Conservation (phyloP, 108 stramenopile genomes). For the Seminavis robusta region DNA sequence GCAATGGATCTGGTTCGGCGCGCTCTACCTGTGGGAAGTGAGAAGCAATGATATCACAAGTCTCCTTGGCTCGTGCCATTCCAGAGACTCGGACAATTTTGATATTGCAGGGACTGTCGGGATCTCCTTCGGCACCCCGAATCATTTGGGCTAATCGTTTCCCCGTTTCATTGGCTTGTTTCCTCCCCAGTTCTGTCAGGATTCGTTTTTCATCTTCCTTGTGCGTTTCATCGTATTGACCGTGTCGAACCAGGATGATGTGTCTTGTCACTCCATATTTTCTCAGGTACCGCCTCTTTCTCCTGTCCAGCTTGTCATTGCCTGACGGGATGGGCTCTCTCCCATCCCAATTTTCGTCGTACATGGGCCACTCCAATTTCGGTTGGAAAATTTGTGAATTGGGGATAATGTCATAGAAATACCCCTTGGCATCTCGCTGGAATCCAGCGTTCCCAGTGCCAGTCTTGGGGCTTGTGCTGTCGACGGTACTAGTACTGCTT, state of each 20-base stretch:
- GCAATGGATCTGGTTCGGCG: slow-evolving; percentile 66
- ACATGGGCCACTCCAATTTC: slow-evolving; percentile 69
- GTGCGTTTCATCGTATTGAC: slow-evolving; percentile 86
- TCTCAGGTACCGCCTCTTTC: slow-evolving; percentile 37
- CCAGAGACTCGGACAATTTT: slow-evolving; percentile 76
- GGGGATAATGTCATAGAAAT: slow-evolving; percentile 69
- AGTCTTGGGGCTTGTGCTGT: too few species aligned
- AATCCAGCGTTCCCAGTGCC: too few species aligned
- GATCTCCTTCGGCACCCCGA: too few species aligned
- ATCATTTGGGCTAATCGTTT: slow-evolving; percentile 64
- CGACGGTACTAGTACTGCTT: too few species aligned
- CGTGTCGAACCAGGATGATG: slow-evolving; percentile 85
- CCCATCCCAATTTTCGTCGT: slow-evolving; percentile 85
- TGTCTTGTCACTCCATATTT: slow-evolving; percentile 83
- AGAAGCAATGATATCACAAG: slow-evolving; percentile 74
- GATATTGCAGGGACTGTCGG: too few species aligned
- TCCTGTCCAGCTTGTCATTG: slow-evolving; percentile 27
- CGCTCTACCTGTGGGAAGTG: slow-evolving; percentile 47
- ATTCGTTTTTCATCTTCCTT: slow-evolving; percentile 75
- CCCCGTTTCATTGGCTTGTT: slow-evolving; percentile 84
- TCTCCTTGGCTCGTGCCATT: slow-evolving; percentile 86
- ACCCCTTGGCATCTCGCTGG: slow-evolving; percentile 15
- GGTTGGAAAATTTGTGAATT: slow-evolving; percentile 75
- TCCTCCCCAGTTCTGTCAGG: slow-evolving; percentile 79
- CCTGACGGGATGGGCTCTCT: slow-evolving; percentile 31